Evolutionary conservation across 495 filamentous ascomycete genomes (phyloP).

Genomic region (Penicillium angulare): DNA sequence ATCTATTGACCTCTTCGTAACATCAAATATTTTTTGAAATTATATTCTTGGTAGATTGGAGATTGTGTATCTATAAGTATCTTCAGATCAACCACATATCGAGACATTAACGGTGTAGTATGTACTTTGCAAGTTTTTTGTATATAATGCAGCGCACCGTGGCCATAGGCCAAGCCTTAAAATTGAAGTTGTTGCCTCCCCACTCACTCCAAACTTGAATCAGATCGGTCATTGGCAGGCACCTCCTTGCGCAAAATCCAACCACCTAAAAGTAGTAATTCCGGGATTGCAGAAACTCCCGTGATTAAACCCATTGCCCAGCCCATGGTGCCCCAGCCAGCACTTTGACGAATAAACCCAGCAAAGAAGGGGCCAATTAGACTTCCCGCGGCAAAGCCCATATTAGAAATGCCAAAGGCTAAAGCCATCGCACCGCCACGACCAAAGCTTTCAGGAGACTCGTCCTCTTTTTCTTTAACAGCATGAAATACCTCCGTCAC

Average conservation of each 20-base stretch:
- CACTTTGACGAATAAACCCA: conserved; percentile 55
- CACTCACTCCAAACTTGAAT: not conserved
- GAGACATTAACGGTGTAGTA: no score
- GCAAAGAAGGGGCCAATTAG: conserved; percentile 61
- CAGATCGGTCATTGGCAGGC: not conserved
- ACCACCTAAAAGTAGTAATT: conserved; percentile 21
- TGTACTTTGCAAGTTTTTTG: no score
- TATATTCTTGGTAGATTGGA: no score
- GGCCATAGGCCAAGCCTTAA: not conserved
- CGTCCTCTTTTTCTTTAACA: conserved; percentile 55
- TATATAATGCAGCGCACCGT: not conserved
- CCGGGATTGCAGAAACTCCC: conserved; percentile 23
- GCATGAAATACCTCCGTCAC: conserved; percentile 68
- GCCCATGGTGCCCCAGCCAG: conserved; percentile 62
- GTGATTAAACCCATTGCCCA: conserved; percentile 49
- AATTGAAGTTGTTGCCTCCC: no score
- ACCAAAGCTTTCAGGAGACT: conserved; percentile 47
- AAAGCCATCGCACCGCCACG: conserved; percentile 56
- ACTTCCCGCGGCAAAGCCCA: conserved; percentile 57
- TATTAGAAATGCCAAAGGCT: conserved; percentile 58
- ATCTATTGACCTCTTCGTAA: no score
- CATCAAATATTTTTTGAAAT: no score
- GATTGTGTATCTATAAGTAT: no score
- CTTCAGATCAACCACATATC: no score
- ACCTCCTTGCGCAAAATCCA: conserved; percentile 20